Evolutionary conservation across 805 yeast species (phyloP).

Genomic region (Sugiyamaella chiloensis): DNA sequence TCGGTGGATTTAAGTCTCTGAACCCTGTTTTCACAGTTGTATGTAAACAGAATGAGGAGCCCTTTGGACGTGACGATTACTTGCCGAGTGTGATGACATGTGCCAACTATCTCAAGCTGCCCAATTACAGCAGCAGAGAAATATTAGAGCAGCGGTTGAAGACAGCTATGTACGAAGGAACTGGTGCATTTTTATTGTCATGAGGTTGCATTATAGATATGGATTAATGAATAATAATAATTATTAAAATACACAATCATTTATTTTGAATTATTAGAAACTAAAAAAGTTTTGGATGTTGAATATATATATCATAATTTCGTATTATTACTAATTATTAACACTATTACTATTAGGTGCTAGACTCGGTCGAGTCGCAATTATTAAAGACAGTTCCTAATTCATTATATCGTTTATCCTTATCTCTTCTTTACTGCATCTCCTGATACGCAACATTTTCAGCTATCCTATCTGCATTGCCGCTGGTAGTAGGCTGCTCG

Average conservation of each 20-base stretch:
- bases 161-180: conserved; percentile 83
- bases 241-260: too few species aligned
- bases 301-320: too few species aligned
- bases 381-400: too few species aligned
- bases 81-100: conserved; percentile 98
- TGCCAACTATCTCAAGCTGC: conserved; percentile 88
- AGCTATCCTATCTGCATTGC: conserved; percentile 7
- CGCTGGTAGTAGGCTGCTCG: not conserved
- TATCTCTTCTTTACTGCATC: conserved; percentile 4
- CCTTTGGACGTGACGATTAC: conserved; percentile 66
- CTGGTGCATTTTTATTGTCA: conserved; percentile 80
- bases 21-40: conserved; percentile 87
- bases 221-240: too few species aligned
- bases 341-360: too few species aligned
- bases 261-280: too few species aligned
- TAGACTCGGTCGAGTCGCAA: too few species aligned
- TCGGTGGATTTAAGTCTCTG: conserved; percentile 86
- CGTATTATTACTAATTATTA: too few species aligned
- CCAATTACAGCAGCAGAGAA: conserved; percentile 66
- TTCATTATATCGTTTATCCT: too few species aligned
- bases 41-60: conserved; percentile 68
- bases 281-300: too few species aligned
- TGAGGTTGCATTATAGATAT: conserved; percentile 28
- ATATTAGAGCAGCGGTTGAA: conserved; percentile 56
- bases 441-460: conserved; percentile 17